Base-by-base conservation (phyloP, 2,329 filamentous ascomycete species). In the Aspergillus sp. region DNA sequence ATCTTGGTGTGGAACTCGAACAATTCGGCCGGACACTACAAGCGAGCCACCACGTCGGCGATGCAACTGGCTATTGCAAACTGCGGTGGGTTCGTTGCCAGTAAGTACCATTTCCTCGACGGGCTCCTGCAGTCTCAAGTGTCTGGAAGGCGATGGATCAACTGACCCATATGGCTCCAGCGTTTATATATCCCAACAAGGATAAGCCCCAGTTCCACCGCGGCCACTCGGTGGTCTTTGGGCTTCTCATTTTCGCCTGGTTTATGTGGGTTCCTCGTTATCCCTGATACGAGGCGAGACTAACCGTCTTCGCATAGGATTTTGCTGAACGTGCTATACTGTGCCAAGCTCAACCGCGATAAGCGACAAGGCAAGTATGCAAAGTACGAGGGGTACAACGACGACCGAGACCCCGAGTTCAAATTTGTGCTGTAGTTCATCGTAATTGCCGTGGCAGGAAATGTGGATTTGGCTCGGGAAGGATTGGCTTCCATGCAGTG, bases 21-120 rank as follows among this genome's bases (percentile, higher is more conserved):
- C 69, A 90, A 90, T 69, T 86, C 83, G 0, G 86, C 87, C 0
- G 86, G 85, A 0, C 87, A 90, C 68, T 90, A 90, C 68, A 90
- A 90, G 71, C 78, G 88, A 14, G 87, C 88, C 0, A 90, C 87
- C 0, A 87, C 87, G 0, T 84, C 84, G 1, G 88, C 84, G 0
- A 67, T 90, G 65, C 87, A 90, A 71, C 77, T 90, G 26, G 84
- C 84, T 1, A 84, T 90, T 64, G 87, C 87, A 0, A 90, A 90
- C 63, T 84, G 81, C 7, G 87, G 87, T 50, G 87, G 87, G 0
- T 88, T 90, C 64, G 86, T 90, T 2, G 84, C 87, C 0, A 85
- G 82, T 80, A 66, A 65, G 78, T 69, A 11, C 11, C 11, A 3
- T 22, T 7, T 26, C 10, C 11, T 6, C 1, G n/a, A n/a, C 1